Evolutionary conservation across 345 rosid genomes (phyloP), one percentile per base, ranked within the genome.

Genomic region (Citrus cavaleriei): DNA sequence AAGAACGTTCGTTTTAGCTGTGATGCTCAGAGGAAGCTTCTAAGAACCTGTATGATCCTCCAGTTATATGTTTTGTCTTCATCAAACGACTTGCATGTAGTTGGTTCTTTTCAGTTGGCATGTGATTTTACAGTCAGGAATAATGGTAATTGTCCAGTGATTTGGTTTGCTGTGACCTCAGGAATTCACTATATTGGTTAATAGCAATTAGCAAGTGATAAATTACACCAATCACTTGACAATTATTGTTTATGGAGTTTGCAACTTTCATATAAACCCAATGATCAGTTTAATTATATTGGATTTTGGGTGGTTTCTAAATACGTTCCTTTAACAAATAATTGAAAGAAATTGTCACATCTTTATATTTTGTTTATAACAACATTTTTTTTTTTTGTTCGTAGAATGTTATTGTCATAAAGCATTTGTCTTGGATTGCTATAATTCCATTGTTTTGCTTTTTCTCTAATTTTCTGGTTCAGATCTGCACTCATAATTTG

Each of bases 381-480:
- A 42, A 18, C 1, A 57, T 25, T 57, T 37, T 4, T 18, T 25
- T 37, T 27, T 37, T 4, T 18, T 0, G 0, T 66, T 22, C 0
- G 7, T 68, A 35, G 64, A 57, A n/a, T 34, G 66, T 37, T 76
- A 35, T 32, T 77, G 40, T 68, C 55, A 55, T 37, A 22, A 67
- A 9, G 34, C 40, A 57, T 22, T 37, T 68, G 35, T 25, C 40
- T 77, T 42, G 63, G 49, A 7, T 77, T 77, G 30, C 57, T 3
- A 55, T 38, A 3, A 10, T n/a, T 68, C 38, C 70, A 5, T 54
- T n/a, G 54, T 28, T 68, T 76, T 10, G n/a, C 35, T 74, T 73
- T 22, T 30, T 67, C 18, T 73, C 16, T 37, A 22, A 46, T 76
- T 82, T 65, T 60, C 62, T 74, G 65, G 57, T 30, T 67, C 22